Base-by-base conservation (phyloP, 192 early-diverging fungal species). In the Rhizoclosmatium sp. region DNA sequence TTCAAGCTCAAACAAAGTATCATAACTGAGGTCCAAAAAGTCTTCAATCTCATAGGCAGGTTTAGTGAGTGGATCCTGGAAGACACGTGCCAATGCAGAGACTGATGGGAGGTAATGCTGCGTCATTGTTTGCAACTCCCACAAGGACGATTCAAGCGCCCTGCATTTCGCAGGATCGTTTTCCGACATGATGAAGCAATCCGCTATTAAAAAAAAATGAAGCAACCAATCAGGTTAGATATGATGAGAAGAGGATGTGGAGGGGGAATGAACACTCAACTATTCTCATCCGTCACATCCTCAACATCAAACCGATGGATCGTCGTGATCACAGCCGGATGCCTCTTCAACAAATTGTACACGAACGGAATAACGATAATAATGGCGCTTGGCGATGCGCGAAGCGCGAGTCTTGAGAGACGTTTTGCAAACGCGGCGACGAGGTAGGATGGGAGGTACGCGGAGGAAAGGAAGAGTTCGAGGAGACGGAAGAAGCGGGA, bases 381-480 rank as follows among this genome's bases (percentile, higher is more conserved):
- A 64, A 92, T 91, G 14, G 91, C 95, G 3, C 95, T 88, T 23
- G 97, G 98, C 23, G 97, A 95, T 19, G 95, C 93, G 5, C 87
- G 85, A 2, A 99, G 87, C 19, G 92, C 84, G 47, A 98, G 85
- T 47, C 96, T 93, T 2, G 94, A 82, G 89, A 99, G 89, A 9
- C 93, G 89, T 84, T 99, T 99, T 66, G 94, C 91, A 73, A 99
- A 99, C 5, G 96, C 92, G 1, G 98, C 96, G 31, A 98, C 87
- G 31, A 99, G 85, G 68, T 96, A 93, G 1, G 94, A 89, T 14
- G 98, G 96, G 71, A 99, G 83, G 82, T 87, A 93, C 89, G 90
- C 88, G 16, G 97, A 98, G 0, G 91, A 88, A 61, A 99, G 84
- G 82, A 98, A 99, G 5, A 98, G 78, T 31, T 96, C 93, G 0